These are phyloP conservation scores for Plectosphaerella sp. DNA, from an alignment of 2,329 filamentous ascomycete species.

Conservation along the genomic window DNA sequence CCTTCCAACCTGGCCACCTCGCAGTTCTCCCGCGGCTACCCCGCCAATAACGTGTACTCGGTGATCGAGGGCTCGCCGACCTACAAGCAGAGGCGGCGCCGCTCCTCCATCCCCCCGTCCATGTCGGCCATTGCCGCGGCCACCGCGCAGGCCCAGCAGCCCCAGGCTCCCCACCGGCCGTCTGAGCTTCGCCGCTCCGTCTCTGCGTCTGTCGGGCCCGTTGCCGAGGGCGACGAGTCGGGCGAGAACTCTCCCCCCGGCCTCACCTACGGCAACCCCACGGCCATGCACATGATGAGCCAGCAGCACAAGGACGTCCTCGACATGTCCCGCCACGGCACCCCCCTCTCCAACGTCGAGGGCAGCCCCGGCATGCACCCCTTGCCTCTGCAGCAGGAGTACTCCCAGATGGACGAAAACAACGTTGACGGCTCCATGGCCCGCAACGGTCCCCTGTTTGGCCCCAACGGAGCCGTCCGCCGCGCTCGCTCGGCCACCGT, in stretches of 20 bases:
- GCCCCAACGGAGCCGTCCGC: conserved; percentile 73
- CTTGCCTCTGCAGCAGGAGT: conserved; percentile 67
- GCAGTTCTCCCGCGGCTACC: conserved; percentile 73
- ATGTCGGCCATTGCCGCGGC: conserved; percentile 65
- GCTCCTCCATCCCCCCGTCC: conserved; percentile 85
- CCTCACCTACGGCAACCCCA: conserved; percentile 60
- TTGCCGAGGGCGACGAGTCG: conserved; percentile 74
- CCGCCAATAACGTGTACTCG: conserved; percentile 78
- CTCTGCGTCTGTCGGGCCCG: conserved; percentile 78
- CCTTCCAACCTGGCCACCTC: conserved; percentile 77
- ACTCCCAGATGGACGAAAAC: conserved; percentile 60
- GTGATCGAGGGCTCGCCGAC: conserved; percentile 97
- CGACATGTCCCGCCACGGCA: conserved; percentile 83
- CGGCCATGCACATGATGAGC: conserved; percentile 53
- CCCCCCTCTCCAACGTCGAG: conserved; percentile 80
- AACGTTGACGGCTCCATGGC: conserved; percentile 54
- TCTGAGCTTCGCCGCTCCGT: conserved; percentile 90
- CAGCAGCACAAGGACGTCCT: conserved; percentile 75
- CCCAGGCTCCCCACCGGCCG: conserved; percentile 62
- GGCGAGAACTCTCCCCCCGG: conserved; percentile 76
- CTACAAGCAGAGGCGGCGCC: conserved; percentile 93
- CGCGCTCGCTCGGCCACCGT: conserved; percentile 91
- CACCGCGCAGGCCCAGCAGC: conserved; percentile 44
- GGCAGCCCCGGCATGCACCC: conserved; percentile 73
- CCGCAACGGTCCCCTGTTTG: conserved; percentile 49